phyloP scores from a whole-genome alignment of 345 rosid genomes.

The Hibiscus mutabilis region DNA sequence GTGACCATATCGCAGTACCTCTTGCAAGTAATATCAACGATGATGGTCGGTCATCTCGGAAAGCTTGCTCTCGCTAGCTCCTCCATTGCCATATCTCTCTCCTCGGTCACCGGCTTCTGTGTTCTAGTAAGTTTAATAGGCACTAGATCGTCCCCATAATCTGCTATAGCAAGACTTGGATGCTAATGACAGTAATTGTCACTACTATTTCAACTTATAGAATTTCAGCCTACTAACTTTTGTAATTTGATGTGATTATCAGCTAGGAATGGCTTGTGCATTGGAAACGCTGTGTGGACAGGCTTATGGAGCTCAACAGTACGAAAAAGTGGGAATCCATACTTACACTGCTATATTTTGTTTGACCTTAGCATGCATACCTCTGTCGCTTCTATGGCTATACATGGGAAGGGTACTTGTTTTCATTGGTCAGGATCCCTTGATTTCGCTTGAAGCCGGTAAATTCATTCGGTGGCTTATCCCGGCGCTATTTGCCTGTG shows the following conservation, averaged over 20 bases:
- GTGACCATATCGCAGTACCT: not conserved
- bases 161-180: too few species aligned
- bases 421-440: slow-evolving; percentile 33
- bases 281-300: slow-evolving; percentile 40
- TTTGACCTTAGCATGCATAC: slow-evolving; percentile 23
- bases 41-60: not conserved
- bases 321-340: slow-evolving; percentile 28
- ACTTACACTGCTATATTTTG: slow-evolving; percentile 37
- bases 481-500: slow-evolving; percentile 15
- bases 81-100: slow-evolving; percentile 29
- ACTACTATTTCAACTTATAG: too few species aligned
- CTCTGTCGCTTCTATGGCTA: slow-evolving; percentile 32
- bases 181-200: too few species aligned
- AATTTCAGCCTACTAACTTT: too few species aligned
- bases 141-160: too few species aligned
- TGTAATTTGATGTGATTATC: not conserved
- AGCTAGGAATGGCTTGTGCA: slow-evolving; percentile 39
- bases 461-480: slow-evolving; percentile 7
- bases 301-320: slow-evolving; percentile 43
- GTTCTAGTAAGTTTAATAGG: slow-evolving; percentile 18
- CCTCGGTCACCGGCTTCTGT: slow-evolving; percentile 27
- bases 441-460: slow-evolving; percentile 27
- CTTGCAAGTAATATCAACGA: slow-evolving; percentile 21
- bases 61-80: slow-evolving; percentile 21
- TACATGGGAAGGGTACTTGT: slow-evolving; percentile 30